Percentiles rank a stretch among this genome's conserved stretches.
Conservation (phyloP, 306 rosid species). For the Medicago ruthenica region DNA sequence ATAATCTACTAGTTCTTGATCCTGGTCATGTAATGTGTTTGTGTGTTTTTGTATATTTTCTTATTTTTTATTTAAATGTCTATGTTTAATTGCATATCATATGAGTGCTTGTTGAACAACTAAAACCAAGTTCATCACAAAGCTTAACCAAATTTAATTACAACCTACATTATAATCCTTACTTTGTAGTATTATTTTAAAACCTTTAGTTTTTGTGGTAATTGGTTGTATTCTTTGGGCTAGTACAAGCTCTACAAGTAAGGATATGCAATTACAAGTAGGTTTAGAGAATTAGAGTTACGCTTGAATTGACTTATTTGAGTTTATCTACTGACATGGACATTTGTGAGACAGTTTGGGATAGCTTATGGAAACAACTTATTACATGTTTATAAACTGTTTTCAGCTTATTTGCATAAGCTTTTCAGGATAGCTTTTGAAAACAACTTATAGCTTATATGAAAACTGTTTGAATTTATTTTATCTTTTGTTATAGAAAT, state of each 20-base stretch:
- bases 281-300: not conserved
- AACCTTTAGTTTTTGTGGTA: conserved; percentile 12
- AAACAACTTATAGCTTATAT: not conserved
- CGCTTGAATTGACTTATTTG: not conserved
- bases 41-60: conserved; percentile 30
- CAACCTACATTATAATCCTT: not conserved
- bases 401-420: not conserved
- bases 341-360: not conserved
- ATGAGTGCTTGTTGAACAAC: not conserved
- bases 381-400: not conserved
- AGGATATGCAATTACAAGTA: conserved; percentile 13
- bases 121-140: conserved; percentile 12
- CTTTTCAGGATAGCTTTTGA: not conserved
- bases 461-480: not conserved
- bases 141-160: conserved; percentile 19
- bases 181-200: not conserved
- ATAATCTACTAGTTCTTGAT: conserved; percentile 78
- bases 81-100: conserved; percentile 32
- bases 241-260: not conserved
- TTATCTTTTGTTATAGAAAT: not conserved
- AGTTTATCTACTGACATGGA: not conserved
- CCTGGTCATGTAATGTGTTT: conserved; percentile 74
- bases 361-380: not conserved
- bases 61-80: conserved; percentile 12
- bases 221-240: conserved; percentile 32